Percentiles rank a stretch among this genome's conserved stretches.
Evolutionary conservation across 2,329 filamentous ascomycete species (phyloP).

Genomic region (Penicillium sumatraense): DNA sequence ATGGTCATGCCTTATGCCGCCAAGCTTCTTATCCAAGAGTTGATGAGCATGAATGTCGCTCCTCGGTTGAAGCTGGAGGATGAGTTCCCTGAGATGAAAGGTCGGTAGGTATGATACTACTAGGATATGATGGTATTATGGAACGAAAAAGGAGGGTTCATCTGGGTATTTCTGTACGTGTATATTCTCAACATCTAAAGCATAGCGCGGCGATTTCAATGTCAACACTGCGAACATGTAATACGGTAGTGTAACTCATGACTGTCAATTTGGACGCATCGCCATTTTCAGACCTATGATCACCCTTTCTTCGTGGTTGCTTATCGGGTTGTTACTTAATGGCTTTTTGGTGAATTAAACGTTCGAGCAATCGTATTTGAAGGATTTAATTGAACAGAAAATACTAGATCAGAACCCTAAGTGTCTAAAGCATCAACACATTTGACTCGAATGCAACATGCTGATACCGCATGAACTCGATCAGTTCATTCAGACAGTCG

Average conservation of each 20-base stretch:
- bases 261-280: too few relatives aligned
- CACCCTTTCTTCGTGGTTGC: too few relatives aligned
- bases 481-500: slow-evolving; percentile 24
- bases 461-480: slow-evolving; percentile 34
- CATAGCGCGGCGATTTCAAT: slow-evolving; percentile 33
- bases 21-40: slow-evolving; percentile 92
- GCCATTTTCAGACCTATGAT: too few relatives aligned
- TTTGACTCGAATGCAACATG: slow-evolving; percentile 36
- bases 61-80: slow-evolving; percentile 89
- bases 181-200: slow-evolving; percentile 25
- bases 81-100: slow-evolving; percentile 72
- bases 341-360: neutral
- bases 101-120: slow-evolving; percentile 27
- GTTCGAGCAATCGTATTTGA: neutral
- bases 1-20: slow-evolving; percentile 99
- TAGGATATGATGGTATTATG: neutral
- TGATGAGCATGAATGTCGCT: slow-evolving; percentile 98
- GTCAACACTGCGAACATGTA: slow-evolving; percentile 3
- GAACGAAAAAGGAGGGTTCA: neutral
- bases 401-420: neutral
- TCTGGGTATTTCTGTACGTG: slow-evolving; percentile 15
- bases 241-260: neutral
- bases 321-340: too few relatives aligned
- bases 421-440: slow-evolving; percentile 24
- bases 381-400: slow-evolving; percentile 1